Evolutionary conservation across 495 filamentous ascomycete genomes (phyloP), one percentile per base, ranked within the genome.

Genomic region (Neurospora intermedia): DNA sequence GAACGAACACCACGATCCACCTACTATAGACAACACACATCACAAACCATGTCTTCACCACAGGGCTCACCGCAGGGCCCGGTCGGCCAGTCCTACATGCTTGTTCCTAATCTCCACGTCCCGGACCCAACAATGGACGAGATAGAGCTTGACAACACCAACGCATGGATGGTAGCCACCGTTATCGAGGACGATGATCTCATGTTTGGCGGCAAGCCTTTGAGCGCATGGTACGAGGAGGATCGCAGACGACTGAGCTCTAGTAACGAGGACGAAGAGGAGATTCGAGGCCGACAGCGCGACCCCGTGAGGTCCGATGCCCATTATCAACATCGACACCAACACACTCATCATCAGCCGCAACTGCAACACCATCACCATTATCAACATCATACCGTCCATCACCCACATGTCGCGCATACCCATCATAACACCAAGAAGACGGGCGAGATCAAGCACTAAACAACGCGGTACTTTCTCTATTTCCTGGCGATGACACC

Each of bases 151-250:
- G 76, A 75, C 45, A 78, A 66, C 66, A 74, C 70, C 16, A 75
- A 81, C 15, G 72, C 83, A 16, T 88, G 87, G 87, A 82, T 84
- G 81, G 77, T 84, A 20, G 82, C 85, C 8, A 87, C 84, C 62
- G 82, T 83, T 69, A 88, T 88, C 76, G 85, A 88, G 39, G 87
- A 88, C 75, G 84, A 85, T 38, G 87, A 88, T 74, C 77, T 88
- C 40, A 88, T 82, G 81, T 88, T 88, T 71, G 85, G 86, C 48
- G 87, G 87, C 59, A 88, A 88, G 80, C 83, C 85, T 35, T 71
- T 88, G 46, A 86, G 85, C 77, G 76, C 84, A 11, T 86, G 86
- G 81, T 87, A 88, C 75, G 87, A 88, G 77, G 86, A 88, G 76
- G 86, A 87, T 69, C 77, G 83, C 13, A 80, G 80, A 62, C 75